Base-by-base conservation (phyloP, 495 filamentous ascomycete species). In the Penicillium chermesinum region DNA sequence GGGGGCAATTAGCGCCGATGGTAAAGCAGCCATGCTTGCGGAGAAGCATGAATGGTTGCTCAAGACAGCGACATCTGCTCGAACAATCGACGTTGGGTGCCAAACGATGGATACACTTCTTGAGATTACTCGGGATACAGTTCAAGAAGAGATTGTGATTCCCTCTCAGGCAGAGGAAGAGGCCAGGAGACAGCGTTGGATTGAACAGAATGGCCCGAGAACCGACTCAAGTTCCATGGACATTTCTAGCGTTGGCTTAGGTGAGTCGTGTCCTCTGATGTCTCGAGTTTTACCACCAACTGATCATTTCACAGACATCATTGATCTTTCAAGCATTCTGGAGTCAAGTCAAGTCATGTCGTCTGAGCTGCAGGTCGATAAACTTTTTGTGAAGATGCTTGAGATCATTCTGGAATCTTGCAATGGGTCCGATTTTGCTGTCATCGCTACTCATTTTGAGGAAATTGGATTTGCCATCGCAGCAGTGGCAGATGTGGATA, bases 281-380 rank as follows among this genome's bases (percentile, higher is more conserved):
- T 17, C 25, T 46, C 3, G 16, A 1, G 17, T 17, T 7, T 10
- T 18, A 1, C 30, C 44, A 46, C 61, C 49, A 63, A 13, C 15
- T 39, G 35, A 5, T 30, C 4, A 30, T 30, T 30, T 30, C 25
- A 5, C 32, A 33, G 89, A 96, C 64, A 90, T 94, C 67, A 87
- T 95, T 44, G 90, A 95, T 62, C 63, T 95, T 44, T 83, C 87
- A 38, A 88, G 85, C 34, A 95, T 96, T 43, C 75, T 96, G 8
- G 83, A 89, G 56, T 91, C 86, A 13, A 91, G 85, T 36, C 90
- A 95, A 70, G 82, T 94, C 36, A 88, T 96, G 58, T 94, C 89
- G 10, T 94, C 88, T 20, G 88, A 94, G 46, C 73, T 95, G 22
- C 80, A 88, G 48, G 83, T 95, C 16, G 89, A 96, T 49, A 82